A percentile compares a stretch with the other conserved stretches of the same genome.
Evolutionary conservation across 495 filamentous ascomycete genomes (phyloP).

Genomic region (Diplogelasinospora grovesii): DNA sequence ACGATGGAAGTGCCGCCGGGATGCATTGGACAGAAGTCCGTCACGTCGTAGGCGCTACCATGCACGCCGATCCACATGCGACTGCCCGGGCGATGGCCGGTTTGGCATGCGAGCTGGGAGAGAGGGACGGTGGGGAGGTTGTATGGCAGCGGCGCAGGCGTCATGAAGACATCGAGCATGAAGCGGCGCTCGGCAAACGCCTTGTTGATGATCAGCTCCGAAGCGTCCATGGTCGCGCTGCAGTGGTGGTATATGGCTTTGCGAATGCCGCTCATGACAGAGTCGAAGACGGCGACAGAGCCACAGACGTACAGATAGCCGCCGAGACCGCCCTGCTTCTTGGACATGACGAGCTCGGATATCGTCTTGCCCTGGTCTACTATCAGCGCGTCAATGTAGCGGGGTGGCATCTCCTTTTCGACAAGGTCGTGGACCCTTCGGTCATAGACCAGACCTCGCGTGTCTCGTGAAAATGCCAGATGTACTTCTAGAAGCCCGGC

Average conservation of each 20-base stretch:
- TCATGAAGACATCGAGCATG: conserved; percentile 52
- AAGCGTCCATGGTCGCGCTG: conserved; percentile 38
- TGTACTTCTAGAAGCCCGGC: conserved; percentile 44
- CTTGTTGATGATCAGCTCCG: conserved; percentile 41
- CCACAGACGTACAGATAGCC: conserved; percentile 48
- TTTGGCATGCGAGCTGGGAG: conserved; percentile 41
- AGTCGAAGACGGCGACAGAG: conserved; percentile 47
- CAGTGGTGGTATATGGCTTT: conserved; percentile 45
- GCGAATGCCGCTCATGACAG: conserved; percentile 44
- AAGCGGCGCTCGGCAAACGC: conserved; percentile 47
- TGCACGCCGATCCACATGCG: conserved; percentile 49
- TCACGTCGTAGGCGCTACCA: conserved; percentile 44
- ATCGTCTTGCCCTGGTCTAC: conserved; percentile 40
- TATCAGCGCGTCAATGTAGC: conserved; percentile 45
- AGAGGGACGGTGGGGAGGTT: conserved; percentile 40
- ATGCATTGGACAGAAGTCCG: conserved; percentile 44
- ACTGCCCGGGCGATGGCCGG: conserved; percentile 39
- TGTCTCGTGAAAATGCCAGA: conserved; percentile 44
- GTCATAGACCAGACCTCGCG: conserved; percentile 40
- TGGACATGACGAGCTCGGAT: conserved; percentile 47
- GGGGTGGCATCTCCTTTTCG: conserved; percentile 41
- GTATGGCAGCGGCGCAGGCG: conserved; percentile 42
- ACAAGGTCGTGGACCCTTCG: conserved; percentile 29
- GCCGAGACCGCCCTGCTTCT: conserved; percentile 44
- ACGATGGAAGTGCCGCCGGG: conserved; percentile 45